Evolutionary conservation across 2,329 filamentous ascomycete species (phyloP), one percentile per base, ranked within the genome.

Genomic region (Trichoderma semiorbis): DNA sequence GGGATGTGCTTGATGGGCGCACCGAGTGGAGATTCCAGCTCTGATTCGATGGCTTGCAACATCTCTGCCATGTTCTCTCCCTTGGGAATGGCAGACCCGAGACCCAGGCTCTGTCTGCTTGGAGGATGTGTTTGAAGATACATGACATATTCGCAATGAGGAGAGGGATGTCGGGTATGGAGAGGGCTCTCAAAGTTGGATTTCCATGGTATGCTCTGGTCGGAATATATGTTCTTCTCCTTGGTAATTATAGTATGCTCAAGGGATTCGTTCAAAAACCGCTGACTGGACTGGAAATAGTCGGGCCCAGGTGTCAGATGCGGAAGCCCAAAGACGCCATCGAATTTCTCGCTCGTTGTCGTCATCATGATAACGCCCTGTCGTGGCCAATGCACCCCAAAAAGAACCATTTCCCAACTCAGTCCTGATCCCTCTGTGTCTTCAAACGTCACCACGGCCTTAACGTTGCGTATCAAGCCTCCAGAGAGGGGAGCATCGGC

Each of bases 321-420:
- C 30, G 96, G 95, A 61, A 98, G 84, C 3, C 91, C 92, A 79
- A 97, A 97, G 70, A 98, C 91, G 57, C 96, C 95, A n/a, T 92
- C 90, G 78, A 96, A 96, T 83, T 97, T 98, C 78, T 97, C 93
- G 80, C 94, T 98, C 62, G 94, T 95, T 0, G 95, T 98, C 2
- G 92, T 93, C 78, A 98, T 84, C 43, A 98, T 84, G 64, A 96
- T 89, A 16, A 90, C 88, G 2, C 96, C 96, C 74, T 92, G 89
- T n/a, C 88, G 87, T 47, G 92, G 90, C 85, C 94, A 97, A 83
- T 98, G 95, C 5, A 97, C 87, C 4, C 96, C 96, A 80, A 94
- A 91, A 64, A 97, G 83, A 66, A 89, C 87, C 82, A 97, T 90
- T 75, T 95, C 91, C 90, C 92, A 95, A 75, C 89, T 92, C 78